phyloP scores from a whole-genome alignment of 495 filamentous ascomycete genomes.

The Penicillium longicatenatum region DNA sequence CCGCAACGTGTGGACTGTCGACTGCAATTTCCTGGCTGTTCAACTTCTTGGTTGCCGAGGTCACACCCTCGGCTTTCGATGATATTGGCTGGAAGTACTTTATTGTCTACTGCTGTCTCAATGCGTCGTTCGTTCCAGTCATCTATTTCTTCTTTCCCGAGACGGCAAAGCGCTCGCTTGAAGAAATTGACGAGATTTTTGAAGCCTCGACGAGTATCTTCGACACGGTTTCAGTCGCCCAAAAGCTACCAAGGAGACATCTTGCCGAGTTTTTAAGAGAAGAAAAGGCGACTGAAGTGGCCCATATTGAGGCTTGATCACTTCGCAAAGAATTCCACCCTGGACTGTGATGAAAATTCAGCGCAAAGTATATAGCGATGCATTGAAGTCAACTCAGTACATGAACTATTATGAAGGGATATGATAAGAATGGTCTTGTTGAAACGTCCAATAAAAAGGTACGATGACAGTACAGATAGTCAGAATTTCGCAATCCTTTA shows the following conservation, averaged over 20 bases:
- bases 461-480: not conserved
- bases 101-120: slow-evolving; percentile 36
- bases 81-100: slow-evolving; percentile 36
- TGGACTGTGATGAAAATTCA: not conserved
- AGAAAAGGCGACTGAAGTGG: not conserved
- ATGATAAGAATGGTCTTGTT: not conserved
- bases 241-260: not conserved
- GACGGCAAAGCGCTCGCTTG: slow-evolving; percentile 31
- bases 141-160: slow-evolving; percentile 37
- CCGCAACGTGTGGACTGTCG: slow-evolving; percentile 21
- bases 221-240: not conserved
- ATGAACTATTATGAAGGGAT: not conserved
- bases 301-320: slow-evolving; percentile 1
- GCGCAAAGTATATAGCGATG: not conserved
- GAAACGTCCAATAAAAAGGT: not conserved
- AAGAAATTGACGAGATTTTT: slow-evolving; percentile 39
- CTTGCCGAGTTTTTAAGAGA: not conserved
- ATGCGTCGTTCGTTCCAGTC: slow-evolving; percentile 31
- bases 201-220: slow-evolving; percentile 5
- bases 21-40: slow-evolving; percentile 27
- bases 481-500: not conserved
- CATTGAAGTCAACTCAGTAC: not conserved
- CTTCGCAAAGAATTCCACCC: not conserved
- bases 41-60: slow-evolving; percentile 32
- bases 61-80: slow-evolving; percentile 34